phyloP scores from a whole-genome alignment of 495 filamentous ascomycete genomes.

The Penicillium ochrochloron region DNA sequence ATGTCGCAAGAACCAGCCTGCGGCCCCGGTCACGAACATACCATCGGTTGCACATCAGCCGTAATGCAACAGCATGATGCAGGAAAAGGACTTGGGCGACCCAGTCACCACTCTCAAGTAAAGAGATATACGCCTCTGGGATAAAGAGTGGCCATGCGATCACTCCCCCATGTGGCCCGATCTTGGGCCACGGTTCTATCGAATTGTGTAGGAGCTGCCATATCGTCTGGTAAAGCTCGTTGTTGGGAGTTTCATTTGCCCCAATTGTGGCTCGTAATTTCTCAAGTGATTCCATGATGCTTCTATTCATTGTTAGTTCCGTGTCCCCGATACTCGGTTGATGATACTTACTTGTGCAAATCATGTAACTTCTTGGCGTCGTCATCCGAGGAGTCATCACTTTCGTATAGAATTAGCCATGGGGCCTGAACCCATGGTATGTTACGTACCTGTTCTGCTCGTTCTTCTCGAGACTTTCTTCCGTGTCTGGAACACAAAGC shows the following conservation, averaged over 20 bases:
- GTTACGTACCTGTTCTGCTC: constrained; percentile 19
- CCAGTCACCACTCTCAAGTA: constrained; percentile 42
- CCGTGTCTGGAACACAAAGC: constrained; percentile 24
- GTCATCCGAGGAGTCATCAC: constrained; percentile 9
- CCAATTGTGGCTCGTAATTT: constrained; percentile 28
- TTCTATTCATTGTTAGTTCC: constrained; percentile 13
- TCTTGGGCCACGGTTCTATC: constrained; percentile 41
- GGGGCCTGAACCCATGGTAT: background rate
- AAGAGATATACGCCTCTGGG: constrained; percentile 31
- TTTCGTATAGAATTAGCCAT: constrained; percentile 10
- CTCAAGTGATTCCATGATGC: constrained; percentile 32
- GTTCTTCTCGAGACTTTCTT: constrained; percentile 28
- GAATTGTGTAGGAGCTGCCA: constrained; percentile 38
- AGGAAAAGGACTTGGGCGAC: constrained; percentile 43
- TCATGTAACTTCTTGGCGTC: constrained; percentile 17
- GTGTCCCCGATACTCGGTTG: background rate
- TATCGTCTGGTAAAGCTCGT: constrained; percentile 28
- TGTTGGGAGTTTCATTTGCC: constrained; percentile 17
- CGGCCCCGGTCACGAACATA: constrained; percentile 45
- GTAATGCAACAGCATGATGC: constrained; percentile 43
- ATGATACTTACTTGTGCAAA: constrained; percentile 26
- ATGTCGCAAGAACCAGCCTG: constrained; percentile 38
- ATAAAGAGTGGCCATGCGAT: constrained; percentile 46
- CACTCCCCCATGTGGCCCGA: constrained; percentile 38
- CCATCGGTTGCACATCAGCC: constrained; percentile 44